A percentile compares a stretch with the other conserved stretches of the same genome.
Evolutionary conservation across 192 early-diverging fungal species (phyloP).

Genomic region (Mortierella hygrophila): DNA sequence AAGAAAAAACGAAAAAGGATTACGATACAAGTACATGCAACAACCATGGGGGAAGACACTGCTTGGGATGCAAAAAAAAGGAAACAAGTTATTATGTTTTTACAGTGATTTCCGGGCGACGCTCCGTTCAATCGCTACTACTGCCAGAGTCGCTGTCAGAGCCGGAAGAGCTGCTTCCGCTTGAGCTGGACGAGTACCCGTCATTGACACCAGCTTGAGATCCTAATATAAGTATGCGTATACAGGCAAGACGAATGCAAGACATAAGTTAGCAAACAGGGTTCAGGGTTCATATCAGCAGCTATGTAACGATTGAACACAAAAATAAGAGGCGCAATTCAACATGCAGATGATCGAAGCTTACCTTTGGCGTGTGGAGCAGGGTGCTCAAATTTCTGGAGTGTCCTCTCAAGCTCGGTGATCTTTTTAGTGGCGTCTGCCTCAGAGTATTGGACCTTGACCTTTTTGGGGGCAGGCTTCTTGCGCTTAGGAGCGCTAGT

Average conservation of each 20-base stretch:
- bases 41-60: constrained; percentile 8
- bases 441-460: constrained; percentile 60
- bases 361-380: constrained; percentile 56
- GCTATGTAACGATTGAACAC: no score
- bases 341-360: constrained; percentile 25
- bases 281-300: background rate
- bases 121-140: constrained; percentile 23
- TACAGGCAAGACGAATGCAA: constrained; percentile 24
- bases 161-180: constrained; percentile 70
- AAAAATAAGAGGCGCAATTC: background rate
- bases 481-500: constrained; percentile 63
- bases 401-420: constrained; percentile 59
- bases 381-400: constrained; percentile 64
- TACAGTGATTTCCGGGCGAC: background rate
- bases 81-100: background rate
- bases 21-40: constrained; percentile 44
- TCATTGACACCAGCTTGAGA: constrained; percentile 37
- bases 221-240: constrained; percentile 11
- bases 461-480: constrained; percentile 62
- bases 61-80: constrained; percentile 7
- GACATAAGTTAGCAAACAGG: constrained; percentile 9
- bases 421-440: constrained; percentile 67
- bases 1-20: constrained; percentile 46
- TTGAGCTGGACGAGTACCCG: constrained; percentile 62
- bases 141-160: constrained; percentile 89